A percentile compares a stretch with the other conserved stretches of the same genome.
Conservation (phyloP, 305 asterid species). For the Rubia tinctorum region DNA sequence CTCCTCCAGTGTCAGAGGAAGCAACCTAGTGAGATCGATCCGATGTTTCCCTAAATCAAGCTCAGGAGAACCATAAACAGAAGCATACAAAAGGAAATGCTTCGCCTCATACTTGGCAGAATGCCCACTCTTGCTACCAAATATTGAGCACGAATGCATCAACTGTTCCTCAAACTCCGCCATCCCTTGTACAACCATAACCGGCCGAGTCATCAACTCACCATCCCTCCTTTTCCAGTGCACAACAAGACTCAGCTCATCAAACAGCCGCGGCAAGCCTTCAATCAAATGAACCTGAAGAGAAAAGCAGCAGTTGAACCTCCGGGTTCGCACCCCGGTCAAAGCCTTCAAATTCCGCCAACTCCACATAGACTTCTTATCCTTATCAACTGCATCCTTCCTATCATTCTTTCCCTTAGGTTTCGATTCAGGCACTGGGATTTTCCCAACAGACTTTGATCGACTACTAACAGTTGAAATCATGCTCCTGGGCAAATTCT, state of each 20-base stretch:
- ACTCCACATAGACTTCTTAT: slow-evolving; percentile 71
- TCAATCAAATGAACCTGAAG: slow-evolving; percentile 74
- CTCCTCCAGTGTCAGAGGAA: slow-evolving; percentile 91
- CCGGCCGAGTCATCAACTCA: slow-evolving; percentile 34
- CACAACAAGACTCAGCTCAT: slow-evolving; percentile 33
- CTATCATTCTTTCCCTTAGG: slow-evolving; percentile 36
- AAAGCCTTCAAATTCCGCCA: slow-evolving; percentile 60
- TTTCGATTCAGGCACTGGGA: slow-evolving; percentile 38
- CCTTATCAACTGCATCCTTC: slow-evolving; percentile 49
- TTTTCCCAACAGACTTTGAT: slow-evolving; percentile 67
- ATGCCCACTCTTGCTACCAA: slow-evolving; percentile 82
- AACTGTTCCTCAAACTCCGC: slow-evolving; percentile 63
- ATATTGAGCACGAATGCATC: slow-evolving; percentile 69
- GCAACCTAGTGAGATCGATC: slow-evolving; percentile 84
- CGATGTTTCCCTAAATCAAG: slow-evolving; percentile 90
- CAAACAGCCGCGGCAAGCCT: slow-evolving; percentile 54
- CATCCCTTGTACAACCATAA: slow-evolving; percentile 32
- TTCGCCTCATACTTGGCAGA: slow-evolving; percentile 90
- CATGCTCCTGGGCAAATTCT: slow-evolving; percentile 45
- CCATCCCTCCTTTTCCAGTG: slow-evolving; percentile 47
- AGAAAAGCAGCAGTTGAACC: slow-evolving; percentile 57
- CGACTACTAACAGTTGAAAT: slow-evolving; percentile 76
- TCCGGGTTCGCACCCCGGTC: slow-evolving; percentile 49
- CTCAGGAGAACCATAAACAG: slow-evolving; percentile 67
- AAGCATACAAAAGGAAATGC: slow-evolving; percentile 72